phyloP scores from a whole-genome alignment of 2,329 filamentous ascomycete species.

The Hypoxylon sp. region DNA sequence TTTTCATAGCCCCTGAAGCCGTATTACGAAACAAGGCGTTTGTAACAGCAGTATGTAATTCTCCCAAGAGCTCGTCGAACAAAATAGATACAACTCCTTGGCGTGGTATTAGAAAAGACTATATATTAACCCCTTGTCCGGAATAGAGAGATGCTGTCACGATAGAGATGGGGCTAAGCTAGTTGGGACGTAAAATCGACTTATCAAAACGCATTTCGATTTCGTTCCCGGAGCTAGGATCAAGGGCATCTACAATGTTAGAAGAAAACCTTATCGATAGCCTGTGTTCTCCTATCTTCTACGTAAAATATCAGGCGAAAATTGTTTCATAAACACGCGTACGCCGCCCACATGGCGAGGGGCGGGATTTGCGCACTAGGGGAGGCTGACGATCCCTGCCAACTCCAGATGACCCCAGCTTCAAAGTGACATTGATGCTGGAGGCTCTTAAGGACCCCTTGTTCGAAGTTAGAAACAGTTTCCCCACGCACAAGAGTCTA shows the following conservation, averaged over 20 bases:
- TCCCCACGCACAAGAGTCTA: constrained; percentile 33
- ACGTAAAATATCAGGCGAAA: constrained; percentile 29
- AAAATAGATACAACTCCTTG: background rate
- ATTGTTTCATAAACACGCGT: constrained; percentile 40
- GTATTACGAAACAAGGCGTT: constrained; percentile 2
- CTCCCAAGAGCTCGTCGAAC: background rate
- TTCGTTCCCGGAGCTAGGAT: constrained; percentile 3
- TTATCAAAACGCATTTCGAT: constrained; percentile 1
- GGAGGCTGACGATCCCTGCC: constrained; percentile 32
- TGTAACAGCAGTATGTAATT: constrained; percentile 5
- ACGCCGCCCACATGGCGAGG: constrained; percentile 4
- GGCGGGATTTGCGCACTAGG: constrained; percentile 16
- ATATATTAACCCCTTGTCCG: background rate
- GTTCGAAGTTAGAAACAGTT: constrained; percentile 25
- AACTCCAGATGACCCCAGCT: constrained; percentile 26
- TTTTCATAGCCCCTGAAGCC: constrained; percentile 3
- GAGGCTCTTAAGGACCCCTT: constrained; percentile 41
- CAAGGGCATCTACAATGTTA: background rate
- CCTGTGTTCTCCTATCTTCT: constrained; percentile 1
- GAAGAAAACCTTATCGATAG: constrained; percentile 6
- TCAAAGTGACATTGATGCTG: constrained; percentile 29
- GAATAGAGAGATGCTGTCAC: constrained; percentile 2
- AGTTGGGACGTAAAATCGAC: background rate
- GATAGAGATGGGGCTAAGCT: constrained; percentile 5
- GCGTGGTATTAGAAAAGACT: background rate